phyloP scores from a whole-genome alignment of 208 protist genomes.

The Strigomonas oncopelti region DNA sequence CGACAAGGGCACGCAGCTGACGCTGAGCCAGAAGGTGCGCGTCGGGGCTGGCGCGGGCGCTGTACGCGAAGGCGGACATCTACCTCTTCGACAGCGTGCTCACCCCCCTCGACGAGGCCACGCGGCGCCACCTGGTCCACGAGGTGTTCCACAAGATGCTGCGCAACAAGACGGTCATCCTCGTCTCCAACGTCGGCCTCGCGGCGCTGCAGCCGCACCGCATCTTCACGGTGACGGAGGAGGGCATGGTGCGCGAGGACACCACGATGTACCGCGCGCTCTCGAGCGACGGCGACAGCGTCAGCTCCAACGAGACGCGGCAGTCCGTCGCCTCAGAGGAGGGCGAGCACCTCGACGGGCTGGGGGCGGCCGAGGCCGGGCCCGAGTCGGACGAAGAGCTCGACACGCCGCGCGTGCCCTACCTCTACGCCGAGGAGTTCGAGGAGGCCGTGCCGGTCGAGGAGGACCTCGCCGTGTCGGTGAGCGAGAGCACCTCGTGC shows the following conservation, averaged over 20 bases:
- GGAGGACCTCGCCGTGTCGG: slow-evolving; percentile 13
- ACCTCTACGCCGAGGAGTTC: slow-evolving; percentile 56
- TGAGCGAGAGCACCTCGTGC: slow-evolving; percentile 5
- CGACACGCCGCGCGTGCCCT: slow-evolving; percentile 15
- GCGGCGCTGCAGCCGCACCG: slow-evolving; percentile 46
- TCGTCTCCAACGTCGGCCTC: slow-evolving; percentile 66
- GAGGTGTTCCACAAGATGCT: slow-evolving; percentile 73
- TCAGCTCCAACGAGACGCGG: slow-evolving; percentile 14
- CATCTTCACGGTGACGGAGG: slow-evolving; percentile 52
- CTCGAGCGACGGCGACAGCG: slow-evolving; percentile 12
- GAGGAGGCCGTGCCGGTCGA: slow-evolving; percentile 36
- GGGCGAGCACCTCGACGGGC: background rate
- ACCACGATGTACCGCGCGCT: slow-evolving; percentile 36
- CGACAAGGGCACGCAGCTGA: slow-evolving; percentile 64
- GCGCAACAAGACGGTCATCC: slow-evolving; percentile 68
- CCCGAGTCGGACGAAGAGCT: background rate
- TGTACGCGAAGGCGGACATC: slow-evolving; percentile 77
- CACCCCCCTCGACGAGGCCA: slow-evolving; percentile 75
- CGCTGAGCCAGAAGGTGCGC: slow-evolving; percentile 71
- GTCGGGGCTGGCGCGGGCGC: slow-evolving; percentile 74
- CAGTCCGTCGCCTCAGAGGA: slow-evolving; percentile 14
- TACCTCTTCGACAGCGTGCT: slow-evolving; percentile 90
- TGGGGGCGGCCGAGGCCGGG: background rate
- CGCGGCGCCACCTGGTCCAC: slow-evolving; percentile 55
- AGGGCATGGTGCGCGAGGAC: slow-evolving; percentile 44